Evolutionary conservation across 495 filamentous ascomycete genomes (phyloP).

Genomic region (Aspergillus avenaceus): DNA sequence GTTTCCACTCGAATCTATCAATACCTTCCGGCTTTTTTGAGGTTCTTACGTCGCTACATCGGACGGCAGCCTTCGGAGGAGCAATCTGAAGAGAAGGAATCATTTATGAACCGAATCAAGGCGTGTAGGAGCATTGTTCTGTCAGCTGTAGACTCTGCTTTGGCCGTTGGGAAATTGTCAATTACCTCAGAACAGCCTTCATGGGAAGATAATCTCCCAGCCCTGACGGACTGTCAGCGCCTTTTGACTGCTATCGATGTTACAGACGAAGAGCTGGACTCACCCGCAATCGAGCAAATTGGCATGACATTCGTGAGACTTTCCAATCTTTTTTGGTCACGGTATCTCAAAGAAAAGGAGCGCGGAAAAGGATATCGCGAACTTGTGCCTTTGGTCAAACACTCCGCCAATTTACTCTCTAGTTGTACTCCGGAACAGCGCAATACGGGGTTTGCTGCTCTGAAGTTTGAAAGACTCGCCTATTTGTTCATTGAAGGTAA

Average conservation of each 20-base stretch:
- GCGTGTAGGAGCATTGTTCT: conserved; percentile 35
- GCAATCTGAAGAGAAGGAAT: conserved; percentile 26
- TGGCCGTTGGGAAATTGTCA: conserved; percentile 39
- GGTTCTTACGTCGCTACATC: conserved; percentile 45
- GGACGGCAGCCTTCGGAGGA: conserved; percentile 28
- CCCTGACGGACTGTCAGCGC: conserved; percentile 35
- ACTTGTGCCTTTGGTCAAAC: conserved; percentile 41
- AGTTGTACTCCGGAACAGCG: conserved; percentile 36
- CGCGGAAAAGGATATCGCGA: conserved; percentile 29
- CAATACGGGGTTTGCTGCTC: conserved; percentile 42
- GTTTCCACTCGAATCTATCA: conserved; percentile 24
- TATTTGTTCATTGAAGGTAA: conserved; percentile 38
- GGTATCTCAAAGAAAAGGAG: conserved; percentile 50
- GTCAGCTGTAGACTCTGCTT: conserved; percentile 37
- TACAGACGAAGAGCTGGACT: conserved; percentile 20
- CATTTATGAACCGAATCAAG: conserved; percentile 27
- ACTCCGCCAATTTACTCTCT: conserved; percentile 44
- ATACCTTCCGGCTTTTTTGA: conserved; percentile 37
- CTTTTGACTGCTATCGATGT: conserved; percentile 35
- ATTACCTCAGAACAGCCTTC: conserved; percentile 33
- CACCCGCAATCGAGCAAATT: conserved; percentile 15
- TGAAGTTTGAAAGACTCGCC: conserved; percentile 54
- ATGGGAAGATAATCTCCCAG: conserved; percentile 39
- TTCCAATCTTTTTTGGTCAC: conserved; percentile 75
- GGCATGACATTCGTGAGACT: conserved; percentile 46